Evolutionary conservation across 1,284 basidiomycete genomes (phyloP).

Genomic region (Cryptococcus sp.): DNA sequence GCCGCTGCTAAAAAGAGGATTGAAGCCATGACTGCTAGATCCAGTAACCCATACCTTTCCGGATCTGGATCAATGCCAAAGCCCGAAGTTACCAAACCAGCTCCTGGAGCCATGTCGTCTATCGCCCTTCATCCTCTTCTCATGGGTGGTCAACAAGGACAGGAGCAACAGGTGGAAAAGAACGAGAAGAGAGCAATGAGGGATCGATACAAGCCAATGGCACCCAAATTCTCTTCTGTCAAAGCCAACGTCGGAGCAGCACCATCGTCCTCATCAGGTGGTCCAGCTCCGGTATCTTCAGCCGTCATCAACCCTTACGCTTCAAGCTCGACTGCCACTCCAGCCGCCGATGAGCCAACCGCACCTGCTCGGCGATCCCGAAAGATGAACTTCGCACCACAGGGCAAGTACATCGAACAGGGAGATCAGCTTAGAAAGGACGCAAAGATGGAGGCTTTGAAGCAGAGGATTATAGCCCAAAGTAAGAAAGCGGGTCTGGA

Average conservation of each 20-base stretch:
- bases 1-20: slow-evolving; percentile 75
- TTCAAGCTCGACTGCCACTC: slow-evolving; percentile 38
- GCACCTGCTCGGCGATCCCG: slow-evolving; percentile 52
- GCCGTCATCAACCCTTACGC: slow-evolving; percentile 64
- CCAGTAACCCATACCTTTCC: slow-evolving; percentile 29
- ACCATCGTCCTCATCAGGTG: slow-evolving; percentile 25
- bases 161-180: slow-evolving; percentile 30
- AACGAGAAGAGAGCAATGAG: slow-evolving; percentile 40
- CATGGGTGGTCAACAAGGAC: slow-evolving; percentile 57
- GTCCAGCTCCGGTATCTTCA: slow-evolving; percentile 45
- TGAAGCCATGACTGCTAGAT: slow-evolving; percentile 66
- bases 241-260: slow-evolving; percentile 55
- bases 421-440: slow-evolving; percentile 80
- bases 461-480: slow-evolving; percentile 86
- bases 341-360: slow-evolving; percentile 48
- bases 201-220: slow-evolving; percentile 83
- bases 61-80: slow-evolving; percentile 22
- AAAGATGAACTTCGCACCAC: slow-evolving; percentile 76
- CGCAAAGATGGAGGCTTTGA: slow-evolving; percentile 80
- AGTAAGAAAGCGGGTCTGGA: slow-evolving; percentile 90
- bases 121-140: slow-evolving; percentile 82
- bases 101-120: slow-evolving; percentile 20
- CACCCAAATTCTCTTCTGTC: slow-evolving; percentile 92
- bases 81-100: slow-evolving; percentile 42
- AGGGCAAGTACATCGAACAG: slow-evolving; percentile 82